Evolutionary conservation across 2,329 filamentous ascomycete species (phyloP), one percentile per base, ranked within the genome.

Genomic region (Diaporthe eres): DNA sequence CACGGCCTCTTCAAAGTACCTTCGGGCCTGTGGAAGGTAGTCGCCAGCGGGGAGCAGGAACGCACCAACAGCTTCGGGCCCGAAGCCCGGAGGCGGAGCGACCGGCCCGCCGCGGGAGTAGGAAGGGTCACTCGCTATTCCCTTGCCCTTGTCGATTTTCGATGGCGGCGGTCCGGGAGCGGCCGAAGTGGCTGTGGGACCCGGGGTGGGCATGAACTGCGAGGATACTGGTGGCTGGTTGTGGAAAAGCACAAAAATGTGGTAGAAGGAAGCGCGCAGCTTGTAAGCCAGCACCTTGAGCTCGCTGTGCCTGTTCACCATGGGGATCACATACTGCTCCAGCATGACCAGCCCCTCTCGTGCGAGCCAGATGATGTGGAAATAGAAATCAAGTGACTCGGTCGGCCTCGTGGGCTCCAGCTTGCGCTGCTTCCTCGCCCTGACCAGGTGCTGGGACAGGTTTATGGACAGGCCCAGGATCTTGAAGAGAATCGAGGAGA

Each of bases 231-330:
- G 89, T 0, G 96, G 96, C 72, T 95, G 92, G 84, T 98, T 98
- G 86, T 98, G 95, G 82, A 98, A 98, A 17, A 98, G 90, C 72
- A 98, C 97, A 83, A 98, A 98, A 79, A 99, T 95, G 85, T 99
- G 96, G 80, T 97, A 97, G 82, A 98, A 98, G 28, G 95, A 98
- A 22, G 97, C 97, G 76, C 95, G 93, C 19, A 99, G 89, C 85
- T 98, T 99, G 83, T 95, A 95, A 28, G 94, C 93, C 78, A 99
- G 89, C 60, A 98, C 96, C 81, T 95, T 96, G 75, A 98, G 91
- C 83, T 98, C 96, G 81, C 88, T 92, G 85, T 92, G 95, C 81
- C 91, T 93, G 79, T 89, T 92, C 74, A 95, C 94, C 90, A 93
- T 94, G 57, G 96, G 97, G 28, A 98, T 87, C 63, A 99, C 92